These are phyloP conservation scores for Diaporthe sp. DNA, from an alignment of 2,329 filamentous ascomycete species.

Conservation along the genomic window DNA sequence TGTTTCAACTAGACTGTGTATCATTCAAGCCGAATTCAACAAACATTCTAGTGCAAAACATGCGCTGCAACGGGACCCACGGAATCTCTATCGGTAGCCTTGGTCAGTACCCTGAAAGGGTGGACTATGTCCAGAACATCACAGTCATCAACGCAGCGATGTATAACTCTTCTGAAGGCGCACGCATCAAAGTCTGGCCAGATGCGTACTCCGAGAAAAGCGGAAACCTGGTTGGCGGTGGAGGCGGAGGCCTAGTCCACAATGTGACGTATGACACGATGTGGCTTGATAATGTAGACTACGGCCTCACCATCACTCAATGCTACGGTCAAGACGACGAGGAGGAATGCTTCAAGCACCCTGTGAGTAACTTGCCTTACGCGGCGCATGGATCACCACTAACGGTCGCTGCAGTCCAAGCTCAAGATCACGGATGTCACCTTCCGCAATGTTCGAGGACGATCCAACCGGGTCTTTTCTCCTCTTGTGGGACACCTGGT, in stretches of 20 bases:
- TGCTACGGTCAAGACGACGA: conserved; percentile 65
- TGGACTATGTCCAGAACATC: conserved; percentile 78
- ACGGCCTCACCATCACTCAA: conserved; percentile 67
- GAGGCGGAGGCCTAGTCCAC: conserved; percentile 68
- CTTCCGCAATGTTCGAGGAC: conserved; percentile 68
- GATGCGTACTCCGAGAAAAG: conserved; percentile 46
- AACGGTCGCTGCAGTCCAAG: conserved; percentile 47
- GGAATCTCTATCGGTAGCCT: conserved; percentile 79
- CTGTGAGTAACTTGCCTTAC: conserved; percentile 42
- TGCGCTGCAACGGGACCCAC: conserved; percentile 77
- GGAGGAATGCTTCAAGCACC: conserved; percentile 70
- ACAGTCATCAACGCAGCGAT: conserved; percentile 72
- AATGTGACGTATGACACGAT: conserved; percentile 74
- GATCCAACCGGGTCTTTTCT: conserved; percentile 48
- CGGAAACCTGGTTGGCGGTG: conserved; percentile 68
- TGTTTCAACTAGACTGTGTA: conserved; percentile 66
- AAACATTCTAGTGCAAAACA: conserved; percentile 75
- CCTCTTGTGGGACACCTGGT: conserved; percentile 45
- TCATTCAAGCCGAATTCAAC: conserved; percentile 83
- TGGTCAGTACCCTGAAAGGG: conserved; percentile 73
- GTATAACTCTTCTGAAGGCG: conserved; percentile 72
- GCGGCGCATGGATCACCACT: background rate
- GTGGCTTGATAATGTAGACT: conserved; percentile 70
- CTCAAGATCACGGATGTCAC: conserved; percentile 66
- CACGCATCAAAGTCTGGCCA: conserved; percentile 77